Evolutionary conservation across 768 basidiomycete genomes (phyloP), one percentile per base, ranked within the genome.

Genomic region (Termitomyces sp.): DNA sequence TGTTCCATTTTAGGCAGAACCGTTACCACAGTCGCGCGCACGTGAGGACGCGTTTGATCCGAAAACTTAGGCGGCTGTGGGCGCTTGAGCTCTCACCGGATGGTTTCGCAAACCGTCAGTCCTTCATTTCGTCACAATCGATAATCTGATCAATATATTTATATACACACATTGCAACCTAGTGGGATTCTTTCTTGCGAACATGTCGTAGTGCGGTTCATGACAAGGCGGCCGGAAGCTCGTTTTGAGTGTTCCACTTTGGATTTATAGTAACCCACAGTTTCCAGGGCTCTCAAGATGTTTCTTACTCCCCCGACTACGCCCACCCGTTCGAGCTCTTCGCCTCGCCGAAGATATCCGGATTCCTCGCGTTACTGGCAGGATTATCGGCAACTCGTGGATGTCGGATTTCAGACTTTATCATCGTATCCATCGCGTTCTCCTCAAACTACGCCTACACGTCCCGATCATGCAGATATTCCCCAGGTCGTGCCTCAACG

Each of bases 401-500:
- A 60, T 30, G 48, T 50, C 2, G 58, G 56, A 16, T 32, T 59
- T 9, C 63, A 63, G 25, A 56, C 58, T 19, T 41, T 39, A 9
- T 19, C 53, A 8, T 39, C 19, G 25, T 19, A 37, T 17, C 19
- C 41, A 14, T 30, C 21, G 19, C 32, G 32, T 9, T 23, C 23
- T 47, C 27, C 40, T 19, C 40, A 27, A 30, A 28, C 19, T n/a
- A 45, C 41, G 43, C 35, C 49, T 34, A 9, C 27, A 30, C 39
- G 88, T 89, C 68, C 90, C 88, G 19, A 89, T 67, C 63, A 89
- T 89, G 67, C 88, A 70, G 88, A 86, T 52, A 84, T 85, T 1
- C 71, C 72, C 25, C 25, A 52, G 16, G 27, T 25, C 10, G 9
- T 17, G 17, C 9, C 27, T 28, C 44, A 45, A n/a, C 17, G 17